Conservation (phyloP, 306 rosid genomes). For the Lagenaria siceraria region DNA sequence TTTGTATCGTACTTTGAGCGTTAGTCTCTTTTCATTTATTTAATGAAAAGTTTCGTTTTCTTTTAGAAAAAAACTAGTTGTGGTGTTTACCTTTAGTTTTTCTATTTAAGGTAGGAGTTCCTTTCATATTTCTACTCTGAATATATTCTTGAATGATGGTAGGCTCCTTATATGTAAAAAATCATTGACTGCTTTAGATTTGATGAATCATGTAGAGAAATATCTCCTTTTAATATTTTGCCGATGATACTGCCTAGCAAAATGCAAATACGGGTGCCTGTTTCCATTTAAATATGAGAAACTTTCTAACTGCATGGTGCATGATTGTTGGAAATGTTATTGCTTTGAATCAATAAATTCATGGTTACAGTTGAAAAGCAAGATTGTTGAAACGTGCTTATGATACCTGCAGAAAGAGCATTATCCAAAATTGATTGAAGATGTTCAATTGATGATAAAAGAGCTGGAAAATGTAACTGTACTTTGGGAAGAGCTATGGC, state of each 20-base stretch:
- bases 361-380: slow-evolving; percentile 8
- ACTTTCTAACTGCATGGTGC: background rate
- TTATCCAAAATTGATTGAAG: slow-evolving; percentile 78
- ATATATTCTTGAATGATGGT: background rate
- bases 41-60: no score
- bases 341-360: slow-evolving; percentile 9
- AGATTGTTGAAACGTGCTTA: slow-evolving; percentile 14
- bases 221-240: background rate
- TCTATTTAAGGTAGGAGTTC: background rate
- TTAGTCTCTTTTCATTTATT: no score
- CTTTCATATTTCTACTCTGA: background rate
- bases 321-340: background rate
- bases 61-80: no score
- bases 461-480: slow-evolving; percentile 96
- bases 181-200: background rate
- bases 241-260: background rate
- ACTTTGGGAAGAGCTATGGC: slow-evolving; percentile 99
- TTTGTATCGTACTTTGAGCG: no score
- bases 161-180: background rate
- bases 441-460: slow-evolving; percentile 85
- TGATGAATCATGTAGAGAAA: background rate
- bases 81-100: background rate
- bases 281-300: background rate
- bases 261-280: background rate
- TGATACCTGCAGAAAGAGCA: slow-evolving; percentile 62